Evolutionary conservation across 345 rosid genomes (phyloP), one percentile per base, ranked within the genome.

Genomic region (Raphanus raphanistrum): DNA sequence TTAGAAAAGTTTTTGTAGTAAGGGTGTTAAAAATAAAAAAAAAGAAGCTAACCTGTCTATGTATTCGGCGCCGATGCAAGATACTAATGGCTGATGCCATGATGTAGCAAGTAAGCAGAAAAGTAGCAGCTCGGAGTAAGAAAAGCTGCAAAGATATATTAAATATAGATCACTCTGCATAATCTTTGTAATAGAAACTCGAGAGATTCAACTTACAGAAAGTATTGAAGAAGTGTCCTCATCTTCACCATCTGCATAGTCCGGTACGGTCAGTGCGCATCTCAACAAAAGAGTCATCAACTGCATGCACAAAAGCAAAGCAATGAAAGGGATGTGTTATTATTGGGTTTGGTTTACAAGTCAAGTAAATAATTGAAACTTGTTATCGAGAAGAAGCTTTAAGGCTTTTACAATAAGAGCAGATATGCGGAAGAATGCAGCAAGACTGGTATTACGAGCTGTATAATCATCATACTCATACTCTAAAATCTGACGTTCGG

Each of bases 21-120:
- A 65, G 54, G 26, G 16, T 66, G 52, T 38, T 4, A 52, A 4
- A 27, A 59, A 1, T 21, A 21, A 21, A 21, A 21, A 21, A 21
- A 21, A 21, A 21, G 21, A 57, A 52, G 33, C 36, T 15, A 62
- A 93, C 98, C 91, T 91, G 98, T 85, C 94, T 89, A 73, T 91
- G 97, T 77, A 94, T 86, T 45, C 98, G 21, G 21, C 21, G 85
- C 0, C 91, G 94, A 79, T 95, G 97, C 82, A 95, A 79, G 71
- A 91, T 88, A 80, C 94, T 91, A 71, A 95, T 87, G 54, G 97
- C 96, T 96, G 98, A 91, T 33, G 97, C 98, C 99, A 95, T 95
- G 79, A 95, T 91, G 83, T 95, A 95, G 82, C 99, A 95, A 10
- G 99, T 96, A 72, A 95, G 87, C 80, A 90, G 94, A 83, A 92